Conservation (phyloP, 1,284 basidiomycete genomes). For the Neotropicomus parvogracilis region DNA sequence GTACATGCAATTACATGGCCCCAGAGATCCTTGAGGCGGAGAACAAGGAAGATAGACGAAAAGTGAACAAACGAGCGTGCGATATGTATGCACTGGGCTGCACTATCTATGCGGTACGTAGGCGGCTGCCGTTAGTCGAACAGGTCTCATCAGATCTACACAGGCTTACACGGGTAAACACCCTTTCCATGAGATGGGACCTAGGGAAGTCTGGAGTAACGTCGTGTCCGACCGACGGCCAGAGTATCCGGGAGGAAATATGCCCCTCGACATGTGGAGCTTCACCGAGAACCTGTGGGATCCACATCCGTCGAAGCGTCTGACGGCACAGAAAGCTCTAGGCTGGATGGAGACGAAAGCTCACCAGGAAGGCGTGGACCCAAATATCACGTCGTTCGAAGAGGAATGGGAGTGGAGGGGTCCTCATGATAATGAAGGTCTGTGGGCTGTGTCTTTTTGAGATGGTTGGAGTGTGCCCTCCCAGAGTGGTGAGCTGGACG, state of each 20-base stretch:
- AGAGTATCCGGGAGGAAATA: slow-evolving; percentile 10
- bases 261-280: slow-evolving; percentile 27
- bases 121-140: background rate
- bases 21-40: slow-evolving; percentile 20
- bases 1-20: slow-evolving; percentile 24
- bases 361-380: slow-evolving; percentile 7
- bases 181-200: slow-evolving; percentile 9
- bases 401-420: slow-evolving; percentile 23
- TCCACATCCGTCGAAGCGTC: slow-evolving; percentile 12
- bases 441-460: slow-evolving; percentile 16
- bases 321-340: slow-evolving; percentile 22
- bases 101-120: slow-evolving; percentile 28
- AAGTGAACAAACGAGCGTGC: slow-evolving; percentile 25
- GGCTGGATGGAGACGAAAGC: slow-evolving; percentile 20
- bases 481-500: too few species aligned
- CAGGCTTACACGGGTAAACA: slow-evolving; percentile 19
- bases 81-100: slow-evolving; percentile 34
- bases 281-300: slow-evolving; percentile 28
- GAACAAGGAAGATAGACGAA: slow-evolving; percentile 3
- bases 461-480: background rate
- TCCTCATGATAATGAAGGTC: slow-evolving; percentile 3
- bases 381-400: slow-evolving; percentile 9
- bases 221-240: slow-evolving; percentile 8
- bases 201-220: fast-evolving
- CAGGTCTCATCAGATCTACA: background rate